Base-by-base conservation (phyloP, 331 rosid genomes). In the Acacia pycnantha region DNA sequence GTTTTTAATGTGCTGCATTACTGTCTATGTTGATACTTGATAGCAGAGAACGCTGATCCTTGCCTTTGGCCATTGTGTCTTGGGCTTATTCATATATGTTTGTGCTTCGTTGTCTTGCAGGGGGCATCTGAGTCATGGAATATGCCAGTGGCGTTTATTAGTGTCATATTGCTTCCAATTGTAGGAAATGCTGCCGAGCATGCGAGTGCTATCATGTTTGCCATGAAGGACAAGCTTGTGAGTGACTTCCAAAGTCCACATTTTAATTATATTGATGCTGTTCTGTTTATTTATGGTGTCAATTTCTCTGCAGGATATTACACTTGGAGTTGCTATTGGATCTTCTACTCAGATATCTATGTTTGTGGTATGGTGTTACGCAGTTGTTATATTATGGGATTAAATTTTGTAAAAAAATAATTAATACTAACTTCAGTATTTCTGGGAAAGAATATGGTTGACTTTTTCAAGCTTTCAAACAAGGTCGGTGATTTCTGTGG, bases 121-220 rank as follows among this genome's bases (percentile, higher is more conserved):
- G 77, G 77, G 62, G 62, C 77, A 48, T 73, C 77, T 27, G 62
- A 86, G 31, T 85, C 89, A 15, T 53, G 85, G 81, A 87, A 86
- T 79, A 75, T 90, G 77, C 88, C 94, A 0, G 90, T 90, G 74
- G 88, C 92, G 4, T 90, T 88, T 74, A 90, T 90, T 41, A 86
- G 94, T 85, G 94, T 90, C 74, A 90, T 90, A 48, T 50, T 90
- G 82, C 91, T 90, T 54, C 94, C 94, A 40, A 88, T 90, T 65
- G 92, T 90, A 15, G 77, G 77, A 15, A 73, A 73, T 29, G 77
- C 77, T 73, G 77, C 77, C 27, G 77, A 73, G 62, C 35, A 90
- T 76, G 94, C 92, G 56, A 88, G 94, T 69, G 94, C 94, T 3
- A 88, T 90, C 83, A 90, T 90, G 94, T 90, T 90, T 83, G 92